Conservation (phyloP, 805 yeast species). For the Wickerhamomyces strasburgensis region DNA sequence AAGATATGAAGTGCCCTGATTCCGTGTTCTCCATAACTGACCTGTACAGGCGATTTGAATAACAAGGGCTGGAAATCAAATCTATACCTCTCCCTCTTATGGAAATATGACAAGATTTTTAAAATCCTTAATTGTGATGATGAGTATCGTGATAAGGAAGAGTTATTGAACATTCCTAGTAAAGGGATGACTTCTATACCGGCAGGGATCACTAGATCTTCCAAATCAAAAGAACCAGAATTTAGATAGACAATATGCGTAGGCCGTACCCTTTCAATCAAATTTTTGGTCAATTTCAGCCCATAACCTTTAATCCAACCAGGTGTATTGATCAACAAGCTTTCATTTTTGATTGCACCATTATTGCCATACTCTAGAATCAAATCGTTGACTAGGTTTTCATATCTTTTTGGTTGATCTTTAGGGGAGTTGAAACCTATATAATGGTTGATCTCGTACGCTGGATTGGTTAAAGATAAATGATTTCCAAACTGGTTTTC, state of each 20-base stretch:
- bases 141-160: conserved; percentile 32
- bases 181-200: conserved; percentile 30
- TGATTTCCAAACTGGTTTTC: conserved; percentile 34
- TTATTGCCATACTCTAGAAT: conserved; percentile 30
- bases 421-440: conserved; percentile 69
- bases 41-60: conserved; percentile 33
- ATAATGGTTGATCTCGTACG: conserved; percentile 27
- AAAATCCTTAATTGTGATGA: conserved; percentile 49
- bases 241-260: conserved; percentile 54
- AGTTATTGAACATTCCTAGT: conserved; percentile 29
- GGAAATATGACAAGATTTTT: conserved; percentile 50
- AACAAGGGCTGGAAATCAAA: conserved; percentile 43
- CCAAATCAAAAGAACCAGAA: conserved; percentile 27
- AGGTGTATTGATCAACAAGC: conserved; percentile 69
- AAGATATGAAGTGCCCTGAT: conserved; percentile 32
- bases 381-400: conserved; percentile 37
- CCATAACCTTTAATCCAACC: conserved; percentile 94
- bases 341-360: conserved; percentile 21
- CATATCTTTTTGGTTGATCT: conserved; percentile 55
- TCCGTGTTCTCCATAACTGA: conserved; percentile 36
- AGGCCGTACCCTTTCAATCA: conserved; percentile 41
- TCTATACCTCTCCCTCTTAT: conserved; percentile 26
- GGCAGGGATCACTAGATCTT: conserved; percentile 25
- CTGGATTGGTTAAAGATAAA: conserved; percentile 18
- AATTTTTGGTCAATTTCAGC: conserved; percentile 49